Evolutionary conservation across 2,329 filamentous ascomycete genomes (phyloP).

Genomic region (Cadophora sp.): DNA sequence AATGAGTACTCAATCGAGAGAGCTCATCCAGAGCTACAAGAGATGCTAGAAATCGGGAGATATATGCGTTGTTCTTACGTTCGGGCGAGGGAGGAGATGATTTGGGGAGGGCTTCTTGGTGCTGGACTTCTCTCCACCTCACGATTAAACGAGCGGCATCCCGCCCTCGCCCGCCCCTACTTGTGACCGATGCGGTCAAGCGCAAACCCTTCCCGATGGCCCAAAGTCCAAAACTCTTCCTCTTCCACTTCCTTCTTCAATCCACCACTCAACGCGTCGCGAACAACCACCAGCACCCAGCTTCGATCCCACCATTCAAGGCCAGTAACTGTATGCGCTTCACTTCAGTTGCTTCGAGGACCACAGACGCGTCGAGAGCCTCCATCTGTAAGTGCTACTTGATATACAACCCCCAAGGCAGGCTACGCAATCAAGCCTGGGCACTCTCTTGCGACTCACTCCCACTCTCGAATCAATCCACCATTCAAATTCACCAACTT

Average conservation of each 20-base stretch:
- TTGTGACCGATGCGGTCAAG: slow-evolving; percentile 12
- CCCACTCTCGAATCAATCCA: slow-evolving; percentile 21
- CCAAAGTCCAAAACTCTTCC: slow-evolving; percentile 39
- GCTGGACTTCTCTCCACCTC: background rate
- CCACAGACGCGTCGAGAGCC: slow-evolving; percentile 41
- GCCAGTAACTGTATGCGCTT: slow-evolving; percentile 45
- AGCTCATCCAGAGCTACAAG: slow-evolving; percentile 56
- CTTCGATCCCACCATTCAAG: slow-evolving; percentile 38
- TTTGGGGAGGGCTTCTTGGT: slow-evolving; percentile 27
- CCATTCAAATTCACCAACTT: slow-evolving; percentile 24
- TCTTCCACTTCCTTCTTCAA: slow-evolving; percentile 43
- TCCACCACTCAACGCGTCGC: slow-evolving; percentile 37
- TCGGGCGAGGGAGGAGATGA: slow-evolving; percentile 45
- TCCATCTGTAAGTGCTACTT: slow-evolving; percentile 39
- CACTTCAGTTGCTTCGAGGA: slow-evolving; percentile 32
- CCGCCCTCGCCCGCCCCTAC: slow-evolving; percentile 16
- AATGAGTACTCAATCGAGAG: slow-evolving; percentile 50
- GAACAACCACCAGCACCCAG: slow-evolving; percentile 38
- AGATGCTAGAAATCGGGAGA: slow-evolving; percentile 68
- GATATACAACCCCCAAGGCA: slow-evolving; percentile 28
- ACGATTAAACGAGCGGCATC: slow-evolving; percentile 3
- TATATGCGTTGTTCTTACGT: slow-evolving; percentile 40
- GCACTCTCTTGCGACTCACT: slow-evolving; percentile 27
- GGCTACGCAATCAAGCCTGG: slow-evolving; percentile 30
- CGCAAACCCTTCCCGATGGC: slow-evolving; percentile 39